Conservation (phyloP, 129 eudicot genomes). For the Escallonia rubra region DNA sequence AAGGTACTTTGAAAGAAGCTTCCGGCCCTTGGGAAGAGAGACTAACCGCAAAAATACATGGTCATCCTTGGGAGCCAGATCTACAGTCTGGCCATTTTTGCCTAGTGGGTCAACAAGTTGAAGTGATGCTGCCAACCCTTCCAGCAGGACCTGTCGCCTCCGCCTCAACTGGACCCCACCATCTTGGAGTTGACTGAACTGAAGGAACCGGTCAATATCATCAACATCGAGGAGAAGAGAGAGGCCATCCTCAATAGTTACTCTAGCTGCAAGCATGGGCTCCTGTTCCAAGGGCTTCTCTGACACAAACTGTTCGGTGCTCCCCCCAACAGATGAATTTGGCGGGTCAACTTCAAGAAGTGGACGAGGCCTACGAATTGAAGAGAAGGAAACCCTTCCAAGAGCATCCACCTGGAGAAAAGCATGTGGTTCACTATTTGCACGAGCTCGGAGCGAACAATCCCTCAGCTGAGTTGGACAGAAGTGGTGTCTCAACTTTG, state of each 20-base stretch:
- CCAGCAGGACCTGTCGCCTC: constrained; percentile 73
- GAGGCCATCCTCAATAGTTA: constrained; percentile 82
- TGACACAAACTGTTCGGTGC: constrained; percentile 44
- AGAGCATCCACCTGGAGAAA: constrained; percentile 92
- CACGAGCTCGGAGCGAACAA: constrained; percentile 52
- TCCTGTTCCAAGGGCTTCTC: constrained; percentile 93
- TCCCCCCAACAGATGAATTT: constrained; percentile 35
- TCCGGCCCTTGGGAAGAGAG: constrained; percentile 84
- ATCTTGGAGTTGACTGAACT: constrained; percentile 77
- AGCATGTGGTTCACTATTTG: constrained; percentile 80
- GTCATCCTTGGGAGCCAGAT: constrained; percentile 55
- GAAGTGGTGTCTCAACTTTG: constrained; percentile 72
- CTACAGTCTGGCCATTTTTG: constrained; percentile 49
- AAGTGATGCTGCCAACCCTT: constrained; percentile 82
- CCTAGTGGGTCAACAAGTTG: constrained; percentile 88
- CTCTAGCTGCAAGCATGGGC: constrained; percentile 98
- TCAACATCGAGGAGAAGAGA: constrained; percentile 86
- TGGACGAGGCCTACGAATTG: constrained; percentile 94
- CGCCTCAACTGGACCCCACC: constrained; percentile 62
- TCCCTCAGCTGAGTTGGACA: constrained; percentile 75
- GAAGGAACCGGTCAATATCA: constrained; percentile 79
- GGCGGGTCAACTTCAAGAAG: constrained; percentile 88
- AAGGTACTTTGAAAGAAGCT: constrained; percentile 70
- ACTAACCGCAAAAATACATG: constrained; percentile 63
- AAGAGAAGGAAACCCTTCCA: constrained; percentile 88